Percentiles rank a stretch among this genome's conserved stretches.
phyloP scores from a whole-genome alignment of 108 stramenopile species.

The Conticribra guillardii region DNA sequence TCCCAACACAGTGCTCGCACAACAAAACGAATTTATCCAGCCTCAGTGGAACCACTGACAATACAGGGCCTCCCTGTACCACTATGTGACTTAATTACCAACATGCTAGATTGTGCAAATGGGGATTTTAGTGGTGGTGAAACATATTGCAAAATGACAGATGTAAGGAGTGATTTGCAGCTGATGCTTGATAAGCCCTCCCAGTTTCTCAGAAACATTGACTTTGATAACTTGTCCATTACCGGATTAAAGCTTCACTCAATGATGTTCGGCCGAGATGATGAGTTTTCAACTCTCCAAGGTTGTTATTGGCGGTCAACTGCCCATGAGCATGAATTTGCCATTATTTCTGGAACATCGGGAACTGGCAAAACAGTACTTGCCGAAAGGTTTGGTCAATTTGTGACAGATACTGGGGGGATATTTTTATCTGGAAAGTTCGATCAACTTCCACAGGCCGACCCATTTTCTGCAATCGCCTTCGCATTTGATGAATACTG shows the following conservation, averaged over 20 bases:
- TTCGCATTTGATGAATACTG: conserved; percentile 13
- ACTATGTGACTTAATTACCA: conserved; percentile 25
- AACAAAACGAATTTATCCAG: not conserved
- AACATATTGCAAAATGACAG: conserved; percentile 12
- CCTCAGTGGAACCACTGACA: conserved; percentile 11
- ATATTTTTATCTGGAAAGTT: conserved; percentile 23
- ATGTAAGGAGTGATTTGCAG: conserved; percentile 29
- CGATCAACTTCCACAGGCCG: conserved; percentile 19
- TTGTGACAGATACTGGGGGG: not conserved
- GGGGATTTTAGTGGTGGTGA: conserved; percentile 23
- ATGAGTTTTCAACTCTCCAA: not conserved
- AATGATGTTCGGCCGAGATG: not conserved
- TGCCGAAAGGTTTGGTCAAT: not conserved
- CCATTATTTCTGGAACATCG: conserved; percentile 3
- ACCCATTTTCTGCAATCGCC: conserved; percentile 9
- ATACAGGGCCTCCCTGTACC: conserved; percentile 2
- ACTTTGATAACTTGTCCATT: conserved; percentile 16
- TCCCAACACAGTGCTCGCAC: not conserved
- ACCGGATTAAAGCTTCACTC: conserved; percentile 12
- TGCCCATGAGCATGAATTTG: not conserved
- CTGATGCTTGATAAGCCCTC: conserved; percentile 31
- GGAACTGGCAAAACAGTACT: conserved; percentile 14
- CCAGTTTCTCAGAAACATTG: conserved; percentile 24
- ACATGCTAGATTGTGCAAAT: conserved; percentile 23
- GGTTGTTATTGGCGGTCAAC: conserved; percentile 1